Percentiles rank a stretch among this genome's conserved stretches.
phyloP scores from a whole-genome alignment of 441 rosid species.

The Gossypium davidsonii region DNA sequence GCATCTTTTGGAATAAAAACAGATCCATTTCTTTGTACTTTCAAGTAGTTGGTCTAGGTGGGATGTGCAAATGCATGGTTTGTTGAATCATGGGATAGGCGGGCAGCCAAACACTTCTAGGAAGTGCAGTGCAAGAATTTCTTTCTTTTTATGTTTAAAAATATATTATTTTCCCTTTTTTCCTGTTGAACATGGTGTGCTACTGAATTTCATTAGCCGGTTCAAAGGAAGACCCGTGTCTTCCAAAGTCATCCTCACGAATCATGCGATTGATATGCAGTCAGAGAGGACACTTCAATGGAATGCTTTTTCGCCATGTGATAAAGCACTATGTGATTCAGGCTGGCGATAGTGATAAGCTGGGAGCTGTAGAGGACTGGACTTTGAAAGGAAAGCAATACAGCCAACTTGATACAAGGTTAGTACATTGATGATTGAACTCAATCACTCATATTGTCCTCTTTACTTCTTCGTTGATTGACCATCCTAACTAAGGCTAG shows the following conservation, averaged over 20 bases:
- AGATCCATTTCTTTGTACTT: background rate
- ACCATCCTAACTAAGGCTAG: background rate
- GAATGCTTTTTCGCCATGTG: slow-evolving; percentile 47
- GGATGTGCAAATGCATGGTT: background rate
- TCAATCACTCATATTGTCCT: slow-evolving; percentile 11
- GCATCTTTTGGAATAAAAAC: background rate
- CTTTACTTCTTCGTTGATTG: background rate
- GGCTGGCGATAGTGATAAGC: slow-evolving; percentile 37
- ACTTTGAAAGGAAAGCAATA: slow-evolving; percentile 41
- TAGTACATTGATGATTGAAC: slow-evolving; percentile 6
- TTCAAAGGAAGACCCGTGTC: slow-evolving; percentile 3
- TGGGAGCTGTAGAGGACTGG: slow-evolving; percentile 46
- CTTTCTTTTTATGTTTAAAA: background rate
- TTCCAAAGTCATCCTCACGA: slow-evolving; percentile 4
- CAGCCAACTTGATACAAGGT: slow-evolving; percentile 33
- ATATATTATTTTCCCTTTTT: background rate
- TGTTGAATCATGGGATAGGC: background rate
- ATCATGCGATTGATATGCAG: slow-evolving; percentile 29
- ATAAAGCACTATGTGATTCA: slow-evolving; percentile 57
- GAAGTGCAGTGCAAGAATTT: background rate
- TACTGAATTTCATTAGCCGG: background rate
- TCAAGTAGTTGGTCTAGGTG: background rate
- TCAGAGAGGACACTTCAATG: slow-evolving; percentile 55
- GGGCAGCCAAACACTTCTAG: background rate
- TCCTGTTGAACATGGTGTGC: background rate